phyloP scores from a whole-genome alignment of 129 eudicot genomes.

The Helianthus tuberosus region DNA sequence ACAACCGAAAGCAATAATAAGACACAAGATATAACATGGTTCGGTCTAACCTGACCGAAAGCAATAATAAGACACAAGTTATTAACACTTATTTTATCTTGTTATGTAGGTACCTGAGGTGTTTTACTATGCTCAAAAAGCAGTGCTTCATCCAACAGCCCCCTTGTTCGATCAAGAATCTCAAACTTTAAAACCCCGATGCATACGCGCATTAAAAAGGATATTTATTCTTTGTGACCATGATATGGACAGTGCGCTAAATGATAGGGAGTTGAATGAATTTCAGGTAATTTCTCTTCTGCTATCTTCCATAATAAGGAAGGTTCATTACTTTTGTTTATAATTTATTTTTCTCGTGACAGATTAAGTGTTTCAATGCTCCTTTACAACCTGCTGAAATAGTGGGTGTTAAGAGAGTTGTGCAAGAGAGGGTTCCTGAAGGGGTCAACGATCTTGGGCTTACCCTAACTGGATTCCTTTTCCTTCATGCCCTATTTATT shows the following conservation, averaged over 20 bases:
- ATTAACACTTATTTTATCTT: conserved; percentile 19
- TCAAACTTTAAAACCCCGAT: conserved; percentile 80
- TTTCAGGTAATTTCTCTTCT: conserved; percentile 63
- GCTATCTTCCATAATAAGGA: conserved; percentile 10
- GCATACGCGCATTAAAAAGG: conserved; percentile 81
- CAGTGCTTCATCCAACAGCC: conserved; percentile 96
- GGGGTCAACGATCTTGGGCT: conserved; percentile 91
- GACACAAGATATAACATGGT: too few relatives aligned
- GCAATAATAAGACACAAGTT: too few relatives aligned
- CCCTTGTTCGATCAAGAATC: conserved; percentile 96
- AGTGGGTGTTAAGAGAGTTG: conserved; percentile 92
- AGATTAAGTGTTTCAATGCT: conserved; percentile 96
- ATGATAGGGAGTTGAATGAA: conserved; percentile 86
- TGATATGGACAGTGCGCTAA: conserved; percentile 88
- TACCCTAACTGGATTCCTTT: conserved; percentile 85
- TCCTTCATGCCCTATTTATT: conserved; percentile 90
- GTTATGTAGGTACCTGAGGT: conserved; percentile 83
- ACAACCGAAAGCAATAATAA: too few relatives aligned
- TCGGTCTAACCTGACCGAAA: too few relatives aligned
- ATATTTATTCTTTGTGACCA: conserved; percentile 87
- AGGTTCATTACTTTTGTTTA: conserved; percentile 14
- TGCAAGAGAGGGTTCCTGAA: conserved; percentile 84
- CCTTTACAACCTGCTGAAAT: conserved; percentile 97
- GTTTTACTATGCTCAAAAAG: conserved; percentile 94
- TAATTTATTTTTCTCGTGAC: conserved; percentile 30